Evolutionary conservation across 2,329 filamentous ascomycete genomes (phyloP), one percentile per base, ranked within the genome.

Genomic region (Hypomyces perniciosus): DNA sequence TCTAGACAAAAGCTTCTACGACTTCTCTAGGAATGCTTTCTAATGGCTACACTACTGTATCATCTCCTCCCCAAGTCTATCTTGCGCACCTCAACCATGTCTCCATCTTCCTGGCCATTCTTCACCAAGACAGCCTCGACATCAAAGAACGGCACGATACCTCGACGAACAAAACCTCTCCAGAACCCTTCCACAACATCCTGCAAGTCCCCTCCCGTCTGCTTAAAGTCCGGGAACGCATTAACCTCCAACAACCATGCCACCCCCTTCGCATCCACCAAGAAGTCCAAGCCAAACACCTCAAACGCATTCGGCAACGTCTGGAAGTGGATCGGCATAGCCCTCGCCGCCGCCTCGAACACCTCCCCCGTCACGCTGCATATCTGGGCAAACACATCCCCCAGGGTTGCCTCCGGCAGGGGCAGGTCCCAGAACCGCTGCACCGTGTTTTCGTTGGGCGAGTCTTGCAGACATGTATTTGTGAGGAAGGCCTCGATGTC

Each of bases 181-280:
- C 95, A 93, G 58, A 99, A 75, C 6, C 84, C 86, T 20, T 75
- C 79, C 27, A 99, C 85, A 38, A 97, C 68, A 0, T 72, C 79
- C 63, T 78, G 81, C 57, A 95, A 69, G 51, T 87, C 85, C 0
- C 89, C 90, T 7, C 93, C 93, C 12, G 90, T 96, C 79, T 97
- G 92, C 63, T 80, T 84, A 64, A 97, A 97, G 71, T 99, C 93
- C 8, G 93, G 93, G 69, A 95, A 99, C 0, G 92, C 89, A 72
- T 99, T 99, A 31, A 95, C 81, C 72, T 99, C 93, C 51, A 99
- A 72, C 62, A 99, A 66, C 83, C 84, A 96, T 4, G 83, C 80
- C 4, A 62, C 75, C 0, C 82, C 84, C 9, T 65, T 60, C 7
- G 66, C 61, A 61, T 90, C 88, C 8, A 96, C 84, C 61, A 99